Base-by-base conservation (phyloP, 2,329 filamentous ascomycete genomes). In the Alternaria angustiovoidea region DNA sequence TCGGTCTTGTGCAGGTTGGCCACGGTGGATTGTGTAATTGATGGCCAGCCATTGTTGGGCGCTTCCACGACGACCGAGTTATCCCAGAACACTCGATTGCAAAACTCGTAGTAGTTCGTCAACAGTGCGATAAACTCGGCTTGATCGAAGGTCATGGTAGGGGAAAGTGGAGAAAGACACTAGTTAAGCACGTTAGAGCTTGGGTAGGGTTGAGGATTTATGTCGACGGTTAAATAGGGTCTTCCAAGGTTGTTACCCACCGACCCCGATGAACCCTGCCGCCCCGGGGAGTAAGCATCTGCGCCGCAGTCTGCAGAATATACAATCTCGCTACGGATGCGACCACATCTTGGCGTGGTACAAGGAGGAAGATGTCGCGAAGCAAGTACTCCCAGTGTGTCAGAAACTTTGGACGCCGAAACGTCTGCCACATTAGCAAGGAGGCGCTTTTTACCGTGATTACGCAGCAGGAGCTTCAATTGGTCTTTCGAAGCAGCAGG, bases 41-140 rank as follows among this genome's bases (percentile, higher is more conserved):
- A 28, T 28, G 42, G 14, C 42, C 42, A 44, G 42, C 42, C 42
- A 12, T 44, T 7, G 0, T 6, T n/a, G 24, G 42, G 42, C 1
- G 42, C 42, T 28, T 3, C 0, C 1, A 0, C 8, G 2, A 44
- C 4, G 42, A 26, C 4, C 0, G 42, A 44, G 0, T 28, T 2
- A 44, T 44, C 42, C 42, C 42, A 44, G 24, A 44, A 44, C 0
- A 44, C 42, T 44, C 42, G 42, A 18, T 28, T 44, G 42, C 42
- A 44, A 3, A 44, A 44, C 2, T 44, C 42, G 42, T 44, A 44
- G 42, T 44, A 28, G 24, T 28, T 16, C 1, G 16, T 44, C 16
- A 44, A 1, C 16, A 44, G 24, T 2, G 24, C 7, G 42, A 44
- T 44, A 2, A 44, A 44, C 0, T 28, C 42, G 24, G n/a, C 42